phyloP scores from a whole-genome alignment of 1,284 basidiomycete genomes.

The Rhodotorula sp. region DNA sequence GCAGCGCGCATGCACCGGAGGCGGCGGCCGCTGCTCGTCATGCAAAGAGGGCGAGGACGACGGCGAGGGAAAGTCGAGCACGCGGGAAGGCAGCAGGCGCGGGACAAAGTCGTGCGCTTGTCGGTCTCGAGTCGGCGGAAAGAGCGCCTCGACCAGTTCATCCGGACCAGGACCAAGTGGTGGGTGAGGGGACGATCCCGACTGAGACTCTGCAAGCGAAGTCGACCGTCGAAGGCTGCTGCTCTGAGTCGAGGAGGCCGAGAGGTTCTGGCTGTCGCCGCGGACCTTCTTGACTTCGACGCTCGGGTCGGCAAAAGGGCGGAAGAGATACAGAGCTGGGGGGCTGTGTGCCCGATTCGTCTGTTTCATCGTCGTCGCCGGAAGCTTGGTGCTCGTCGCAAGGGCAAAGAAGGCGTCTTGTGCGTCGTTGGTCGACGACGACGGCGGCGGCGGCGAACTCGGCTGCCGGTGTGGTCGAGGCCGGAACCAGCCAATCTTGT shows the following conservation, averaged over 20 bases:
- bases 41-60: not conserved
- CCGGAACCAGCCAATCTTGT: constrained; percentile 5
- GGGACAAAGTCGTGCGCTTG: constrained; percentile 11
- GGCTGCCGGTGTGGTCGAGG: not conserved
- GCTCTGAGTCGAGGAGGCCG: too few species aligned
- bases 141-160: not conserved
- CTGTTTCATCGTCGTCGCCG: not conserved
- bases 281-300: too few species aligned
- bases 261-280: too few species aligned
- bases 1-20: constrained; percentile 6
- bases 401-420: constrained; percentile 9
- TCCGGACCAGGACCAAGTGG: not conserved
- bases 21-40: not conserved
- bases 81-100: constrained; percentile 10
- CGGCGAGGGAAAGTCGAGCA: constrained; percentile 13
- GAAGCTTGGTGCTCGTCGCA: not conserved
- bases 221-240: too few species aligned
- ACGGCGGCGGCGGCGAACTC: rapidly evolving
- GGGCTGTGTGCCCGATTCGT: not conserved
- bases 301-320: constrained; percentile 2
- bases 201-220: too few species aligned
- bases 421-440: not conserved
- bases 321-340: constrained; percentile 11
- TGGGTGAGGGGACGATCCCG: not conserved
- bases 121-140: constrained; percentile 19